Conservation (phyloP, 768 basidiomycete genomes). For the Galerina sulciceps region DNA sequence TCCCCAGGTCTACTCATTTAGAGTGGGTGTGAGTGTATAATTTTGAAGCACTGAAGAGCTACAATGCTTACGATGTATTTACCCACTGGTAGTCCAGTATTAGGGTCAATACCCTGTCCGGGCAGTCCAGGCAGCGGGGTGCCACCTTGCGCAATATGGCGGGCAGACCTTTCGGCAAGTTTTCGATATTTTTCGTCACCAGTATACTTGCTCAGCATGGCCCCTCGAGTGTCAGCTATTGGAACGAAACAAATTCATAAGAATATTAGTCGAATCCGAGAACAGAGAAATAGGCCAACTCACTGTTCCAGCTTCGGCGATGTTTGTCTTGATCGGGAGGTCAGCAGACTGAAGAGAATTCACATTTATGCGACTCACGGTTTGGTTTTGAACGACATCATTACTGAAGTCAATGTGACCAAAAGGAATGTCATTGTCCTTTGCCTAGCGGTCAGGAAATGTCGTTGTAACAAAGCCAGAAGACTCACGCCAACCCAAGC, state of each 20-base stretch:
- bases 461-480: neutral
- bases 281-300: neutral
- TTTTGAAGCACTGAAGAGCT: neutral
- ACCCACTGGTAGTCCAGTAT: slow-evolving; percentile 48
- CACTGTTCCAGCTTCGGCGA: slow-evolving; percentile 60
- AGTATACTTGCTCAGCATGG: slow-evolving; percentile 54
- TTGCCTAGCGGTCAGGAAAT: neutral
- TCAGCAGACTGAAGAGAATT: neutral
- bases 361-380: slow-evolving; percentile 19
- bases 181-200: slow-evolving; percentile 60
- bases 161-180: slow-evolving; percentile 53
- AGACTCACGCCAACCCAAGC: slow-evolving; percentile 60
- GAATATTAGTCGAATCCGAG: too few relatives aligned
- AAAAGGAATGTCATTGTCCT: slow-evolving; percentile 46
- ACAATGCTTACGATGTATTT: slow-evolving; percentile 49
- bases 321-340: slow-evolving; percentile 40
- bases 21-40: neutral
- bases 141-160: slow-evolving; percentile 46
- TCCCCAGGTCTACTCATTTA: slow-evolving; percentile 53
- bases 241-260: neutral
- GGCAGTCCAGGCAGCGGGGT: slow-evolving; percentile 48
- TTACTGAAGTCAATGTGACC: slow-evolving; percentile 44
- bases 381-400: slow-evolving; percentile 39
- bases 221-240: slow-evolving; percentile 62
- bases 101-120: slow-evolving; percentile 59